Percentiles rank a stretch among this genome's conserved stretches.
Evolutionary conservation across 495 filamentous ascomycete species (phyloP).

Genomic region (Aspergillus heteromorphus): DNA sequence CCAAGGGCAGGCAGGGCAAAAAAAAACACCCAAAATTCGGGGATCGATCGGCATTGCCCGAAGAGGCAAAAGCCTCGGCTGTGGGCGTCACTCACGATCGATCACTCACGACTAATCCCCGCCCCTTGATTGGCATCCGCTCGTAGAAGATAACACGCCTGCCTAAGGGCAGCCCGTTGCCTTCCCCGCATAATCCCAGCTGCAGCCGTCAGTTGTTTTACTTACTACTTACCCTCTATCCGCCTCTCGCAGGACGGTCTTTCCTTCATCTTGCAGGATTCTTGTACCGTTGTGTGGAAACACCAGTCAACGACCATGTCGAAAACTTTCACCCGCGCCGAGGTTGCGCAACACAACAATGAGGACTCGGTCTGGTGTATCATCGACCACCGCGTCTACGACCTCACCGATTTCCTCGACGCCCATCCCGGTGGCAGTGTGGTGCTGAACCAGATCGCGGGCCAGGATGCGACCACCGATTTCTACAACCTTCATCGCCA

Average conservation of each 20-base stretch:
- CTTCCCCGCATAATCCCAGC: slow-evolving; percentile 9
- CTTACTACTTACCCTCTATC: not conserved
- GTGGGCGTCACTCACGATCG: not conserved
- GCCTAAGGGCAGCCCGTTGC: not conserved
- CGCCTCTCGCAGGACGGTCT: not conserved
- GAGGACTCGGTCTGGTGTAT: slow-evolving; percentile 54
- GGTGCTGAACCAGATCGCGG: slow-evolving; percentile 49
- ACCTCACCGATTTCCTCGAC: slow-evolving; percentile 52
- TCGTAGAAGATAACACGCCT: not conserved
- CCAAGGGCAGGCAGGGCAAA: no score
- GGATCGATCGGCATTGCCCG: not conserved
- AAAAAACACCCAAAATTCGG: not conserved
- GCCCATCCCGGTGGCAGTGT: slow-evolving; percentile 57
- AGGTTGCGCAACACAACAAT: slow-evolving; percentile 50
- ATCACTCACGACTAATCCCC: slow-evolving; percentile 1
- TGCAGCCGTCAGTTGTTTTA: not conserved
- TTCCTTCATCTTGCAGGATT: not conserved
- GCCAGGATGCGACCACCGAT: slow-evolving; percentile 49
- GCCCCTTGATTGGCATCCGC: not conserved
- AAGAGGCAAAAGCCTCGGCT: slow-evolving; percentile 16
- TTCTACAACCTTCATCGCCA: slow-evolving; percentile 59
- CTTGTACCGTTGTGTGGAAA: not conserved
- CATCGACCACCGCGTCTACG: slow-evolving; percentile 55
- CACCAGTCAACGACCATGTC: slow-evolving; percentile 9
- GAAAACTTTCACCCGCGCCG: slow-evolving; percentile 36